A percentile compares a stretch with the other conserved stretches of the same genome.
These are phyloP conservation scores for Ceratocystis colombiana DNA, from an alignment of 2,329 filamentous ascomycete genomes.

Conservation along the genomic window DNA sequence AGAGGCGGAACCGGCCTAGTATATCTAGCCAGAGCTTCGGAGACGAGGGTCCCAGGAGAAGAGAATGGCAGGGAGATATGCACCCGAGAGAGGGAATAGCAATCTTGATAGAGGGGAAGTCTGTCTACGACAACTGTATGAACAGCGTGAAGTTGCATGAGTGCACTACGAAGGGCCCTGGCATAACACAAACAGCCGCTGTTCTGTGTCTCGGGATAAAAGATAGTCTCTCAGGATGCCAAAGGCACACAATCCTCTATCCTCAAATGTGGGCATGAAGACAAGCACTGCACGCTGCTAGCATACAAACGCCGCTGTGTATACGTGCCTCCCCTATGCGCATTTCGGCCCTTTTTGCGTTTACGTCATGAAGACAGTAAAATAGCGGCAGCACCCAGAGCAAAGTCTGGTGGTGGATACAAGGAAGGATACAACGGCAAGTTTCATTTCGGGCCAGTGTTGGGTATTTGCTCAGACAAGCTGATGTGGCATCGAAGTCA, in stretches of 20 bases:
- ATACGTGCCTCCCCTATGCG: neutral
- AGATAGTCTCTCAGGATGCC: neutral
- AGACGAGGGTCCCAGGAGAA: neutral
- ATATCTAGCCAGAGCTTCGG: neutral
- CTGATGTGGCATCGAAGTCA: neutral
- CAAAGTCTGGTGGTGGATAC: neutral
- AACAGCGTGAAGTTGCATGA: too few species aligned
- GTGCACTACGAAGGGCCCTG: too few species aligned
- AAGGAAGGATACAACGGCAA: neutral
- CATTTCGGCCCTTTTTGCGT: slow-evolving; percentile 12
- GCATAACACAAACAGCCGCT: too few species aligned
- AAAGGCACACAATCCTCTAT: neutral
- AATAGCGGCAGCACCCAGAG: neutral
- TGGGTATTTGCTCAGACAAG: neutral
- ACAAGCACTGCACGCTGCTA: neutral
- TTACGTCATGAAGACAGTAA: neutral
- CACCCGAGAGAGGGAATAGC: too few species aligned
- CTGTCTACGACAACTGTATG: too few species aligned
- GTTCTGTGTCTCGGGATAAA: too few species aligned
- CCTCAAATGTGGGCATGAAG: neutral
- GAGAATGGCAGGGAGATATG: too few species aligned
- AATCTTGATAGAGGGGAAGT: too few species aligned
- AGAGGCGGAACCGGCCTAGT: neutral
- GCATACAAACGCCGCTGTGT: neutral
- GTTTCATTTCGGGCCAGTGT: neutral